A percentile compares a stretch with the other conserved stretches of the same genome.
phyloP scores from a whole-genome alignment of 345 rosid species.

The Rhizophora apiculata region DNA sequence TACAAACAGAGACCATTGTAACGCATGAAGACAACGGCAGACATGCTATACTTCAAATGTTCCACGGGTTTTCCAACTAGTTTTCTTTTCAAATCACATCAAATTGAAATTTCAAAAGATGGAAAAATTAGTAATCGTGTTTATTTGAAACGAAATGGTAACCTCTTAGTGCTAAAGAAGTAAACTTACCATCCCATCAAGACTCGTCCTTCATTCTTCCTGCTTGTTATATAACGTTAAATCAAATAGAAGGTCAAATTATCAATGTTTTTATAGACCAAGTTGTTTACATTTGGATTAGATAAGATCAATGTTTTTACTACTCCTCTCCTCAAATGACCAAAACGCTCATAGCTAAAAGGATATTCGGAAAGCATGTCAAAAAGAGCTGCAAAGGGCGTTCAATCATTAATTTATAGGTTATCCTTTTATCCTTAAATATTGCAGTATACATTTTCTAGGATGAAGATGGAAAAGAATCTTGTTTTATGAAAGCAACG shows the following conservation, averaged over 20 bases:
- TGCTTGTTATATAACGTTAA: too few species aligned
- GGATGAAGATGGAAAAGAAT: neutral
- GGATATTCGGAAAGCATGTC: neutral
- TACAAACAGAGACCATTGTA: neutral
- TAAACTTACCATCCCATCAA: too few species aligned
- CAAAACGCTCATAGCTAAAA: too few species aligned
- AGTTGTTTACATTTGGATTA: too few species aligned
- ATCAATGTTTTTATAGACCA: too few species aligned
- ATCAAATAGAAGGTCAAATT: too few species aligned
- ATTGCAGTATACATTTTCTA: neutral
- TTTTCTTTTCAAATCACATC: constrained; percentile 8
- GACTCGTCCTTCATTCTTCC: too few species aligned
- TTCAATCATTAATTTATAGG: neutral
- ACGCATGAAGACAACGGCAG: constrained; percentile 6
- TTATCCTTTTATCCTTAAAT: neutral
- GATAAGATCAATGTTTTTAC: too few species aligned
- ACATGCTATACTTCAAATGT: constrained; percentile 5
- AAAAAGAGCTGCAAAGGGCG: neutral
- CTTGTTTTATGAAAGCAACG: constrained; percentile 5
- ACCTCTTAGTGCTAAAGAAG: too few species aligned
- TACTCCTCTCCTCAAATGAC: too few species aligned
- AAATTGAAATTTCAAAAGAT: neutral
- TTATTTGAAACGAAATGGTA: neutral
- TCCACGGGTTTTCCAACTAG: neutral
- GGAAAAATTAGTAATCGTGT: neutral